Evolutionary conservation across 1,139 yeast genomes (phyloP), one percentile per base, ranked within the genome.

Genomic region (Suhomyces guaymorum): DNA sequence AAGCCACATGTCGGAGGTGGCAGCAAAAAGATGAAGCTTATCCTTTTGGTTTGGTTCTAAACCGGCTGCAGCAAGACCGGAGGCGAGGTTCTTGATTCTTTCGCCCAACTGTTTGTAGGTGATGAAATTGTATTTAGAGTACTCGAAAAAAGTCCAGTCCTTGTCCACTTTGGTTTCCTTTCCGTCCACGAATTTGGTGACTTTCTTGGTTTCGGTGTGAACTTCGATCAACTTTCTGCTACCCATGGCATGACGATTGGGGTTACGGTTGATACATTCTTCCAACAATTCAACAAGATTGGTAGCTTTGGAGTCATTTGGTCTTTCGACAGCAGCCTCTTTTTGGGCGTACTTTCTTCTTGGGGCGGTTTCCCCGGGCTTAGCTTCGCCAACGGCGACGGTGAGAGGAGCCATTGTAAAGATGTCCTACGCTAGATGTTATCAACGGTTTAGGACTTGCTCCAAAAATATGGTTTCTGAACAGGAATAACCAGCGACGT

Each of bases 1-100:
- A 84, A 92, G 76, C 98, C 98, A 92, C 55, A 78, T 78, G 37
- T 79, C 84, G 21, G 95, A 83, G 17, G 96, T 83, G 21, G 85
- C 64, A 23, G 96, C 96, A 63, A 82, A 94, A 37, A 92, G 74
- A 61, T 90, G 96, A 49, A 90, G 59, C 51, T 77, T 79, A 48
- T 82, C 80, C 28, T 64, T 63, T 49, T 78, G 77, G 28, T 63
- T 59, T 13, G 94, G 89, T 44, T 66, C 57, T 46, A 94, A 49
- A n/a, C 97, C 98, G 28, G 85, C 54, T 48, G 80, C 72, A 29
- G 78, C 67, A 42, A 92, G 70, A 43, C 97, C 98, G 43, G 80
- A 77, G 43, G 95, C 92, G 47, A 80, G 73, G 43, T 69, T 59
- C 44, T 73, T 70, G 42, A 80, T 69, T 24, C 71, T 57, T 26